Evolutionary conservation across 306 rosid genomes (phyloP).

Genomic region (apple (Malus domestica)): DNA sequence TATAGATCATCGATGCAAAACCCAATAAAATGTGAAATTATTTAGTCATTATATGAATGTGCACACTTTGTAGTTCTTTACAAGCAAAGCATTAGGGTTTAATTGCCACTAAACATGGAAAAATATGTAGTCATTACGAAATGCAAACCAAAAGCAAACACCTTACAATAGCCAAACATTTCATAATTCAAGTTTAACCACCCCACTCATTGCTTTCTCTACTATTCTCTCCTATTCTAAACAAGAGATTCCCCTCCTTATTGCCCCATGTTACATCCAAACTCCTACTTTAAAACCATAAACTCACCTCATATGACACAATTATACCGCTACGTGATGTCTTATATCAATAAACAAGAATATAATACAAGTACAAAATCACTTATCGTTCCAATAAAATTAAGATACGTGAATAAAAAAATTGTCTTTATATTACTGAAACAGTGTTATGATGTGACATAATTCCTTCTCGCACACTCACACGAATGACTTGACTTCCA

Average conservation of each 20-base stretch:
- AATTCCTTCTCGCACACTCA: too few relatives aligned
- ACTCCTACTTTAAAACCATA: constrained; percentile 9
- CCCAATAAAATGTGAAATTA: too few relatives aligned
- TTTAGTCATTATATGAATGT: too few relatives aligned
- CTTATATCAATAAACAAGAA: too few relatives aligned
- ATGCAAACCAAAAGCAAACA: constrained; percentile 19
- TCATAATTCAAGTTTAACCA: constrained; percentile 17
- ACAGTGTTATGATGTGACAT: too few relatives aligned
- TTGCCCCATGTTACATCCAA: constrained; percentile 18
- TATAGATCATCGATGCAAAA: too few relatives aligned
- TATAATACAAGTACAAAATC: not conserved
- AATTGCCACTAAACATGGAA: not conserved
- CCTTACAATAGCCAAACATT: not conserved
- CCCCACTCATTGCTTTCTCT: constrained; percentile 16
- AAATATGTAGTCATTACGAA: constrained; percentile 22
- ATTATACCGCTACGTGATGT: too few relatives aligned
- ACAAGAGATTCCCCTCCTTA: constrained; percentile 19
- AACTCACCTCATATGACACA: not conserved
- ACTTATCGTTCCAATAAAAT: too few relatives aligned
- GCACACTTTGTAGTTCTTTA: not conserved
- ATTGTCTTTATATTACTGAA: too few relatives aligned
- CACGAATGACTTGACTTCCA: not conserved
- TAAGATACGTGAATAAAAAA: too few relatives aligned
- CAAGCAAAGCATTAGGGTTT: not conserved
- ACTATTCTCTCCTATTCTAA: not conserved